Conservation (phyloP, 2,329 filamentous ascomycete genomes). For the Neopestalotiopsis sp. region DNA sequence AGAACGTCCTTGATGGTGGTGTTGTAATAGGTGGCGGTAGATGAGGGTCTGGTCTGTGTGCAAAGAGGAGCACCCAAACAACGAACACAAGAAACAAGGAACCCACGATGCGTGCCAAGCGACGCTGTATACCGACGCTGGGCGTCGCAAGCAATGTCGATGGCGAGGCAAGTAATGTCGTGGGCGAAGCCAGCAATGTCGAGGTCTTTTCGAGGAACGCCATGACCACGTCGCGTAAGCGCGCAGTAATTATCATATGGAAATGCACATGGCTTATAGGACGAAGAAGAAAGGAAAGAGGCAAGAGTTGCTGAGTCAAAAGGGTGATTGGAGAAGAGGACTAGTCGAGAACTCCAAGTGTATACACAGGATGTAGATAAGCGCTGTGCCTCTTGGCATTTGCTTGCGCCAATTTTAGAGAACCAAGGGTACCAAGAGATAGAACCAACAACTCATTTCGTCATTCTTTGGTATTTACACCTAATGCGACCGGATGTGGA, state of each 20-base stretch:
- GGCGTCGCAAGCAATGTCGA: background rate
- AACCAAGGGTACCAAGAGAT: background rate
- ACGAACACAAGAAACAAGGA: background rate
- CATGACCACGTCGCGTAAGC: background rate
- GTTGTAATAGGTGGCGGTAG: background rate
- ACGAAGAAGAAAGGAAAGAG: background rate
- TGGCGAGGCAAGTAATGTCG: too few species aligned
- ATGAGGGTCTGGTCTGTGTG: background rate
- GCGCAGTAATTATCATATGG: background rate
- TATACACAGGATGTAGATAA: background rate
- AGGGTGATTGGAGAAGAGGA: background rate
- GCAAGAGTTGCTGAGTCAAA: background rate
- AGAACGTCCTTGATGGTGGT: background rate
- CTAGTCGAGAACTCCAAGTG: too few species aligned
- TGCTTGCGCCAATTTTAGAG: background rate
- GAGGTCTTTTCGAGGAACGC: background rate
- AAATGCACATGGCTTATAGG: background rate
- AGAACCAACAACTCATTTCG: background rate
- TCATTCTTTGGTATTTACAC: background rate
- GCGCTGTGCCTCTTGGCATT: background rate
- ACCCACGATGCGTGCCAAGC: background rate
- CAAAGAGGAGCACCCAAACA: background rate
- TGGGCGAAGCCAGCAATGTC: background rate
- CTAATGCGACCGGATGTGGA: background rate
- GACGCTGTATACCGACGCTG: background rate